These are phyloP conservation scores for Cystobasidium tubakii DNA, from an alignment of 768 basidiomycete genomes.

Conservation along the genomic window DNA sequence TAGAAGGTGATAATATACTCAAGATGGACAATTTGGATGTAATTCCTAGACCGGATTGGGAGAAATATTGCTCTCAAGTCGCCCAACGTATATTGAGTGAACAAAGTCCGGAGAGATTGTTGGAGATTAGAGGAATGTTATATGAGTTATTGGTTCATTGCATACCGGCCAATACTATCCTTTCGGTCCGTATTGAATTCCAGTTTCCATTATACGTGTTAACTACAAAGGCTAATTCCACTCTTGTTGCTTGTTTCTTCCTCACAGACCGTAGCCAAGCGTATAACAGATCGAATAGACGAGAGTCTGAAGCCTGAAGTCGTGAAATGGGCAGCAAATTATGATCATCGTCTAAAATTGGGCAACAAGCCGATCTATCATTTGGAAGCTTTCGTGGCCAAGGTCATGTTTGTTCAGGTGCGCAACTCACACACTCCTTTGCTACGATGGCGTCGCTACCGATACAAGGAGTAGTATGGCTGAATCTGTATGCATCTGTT, in stretches of 20 bases:
- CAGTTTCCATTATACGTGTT: no score
- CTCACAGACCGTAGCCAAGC: slow-evolving; percentile 77
- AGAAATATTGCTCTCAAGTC: slow-evolving; percentile 87
- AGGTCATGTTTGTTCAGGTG: slow-evolving; percentile 66
- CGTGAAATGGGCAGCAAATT: slow-evolving; percentile 92
- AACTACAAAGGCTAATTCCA: no score
- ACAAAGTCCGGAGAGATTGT: slow-evolving; percentile 78
- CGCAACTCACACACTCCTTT: no score
- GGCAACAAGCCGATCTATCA: slow-evolving; percentile 93
- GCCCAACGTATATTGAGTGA: slow-evolving; percentile 83
- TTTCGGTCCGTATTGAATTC: slow-evolving; percentile 87
- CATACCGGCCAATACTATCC: slow-evolving; percentile 82
- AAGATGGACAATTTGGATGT: slow-evolving; percentile 41
- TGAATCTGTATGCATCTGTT: neutral
- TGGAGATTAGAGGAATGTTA: slow-evolving; percentile 85
- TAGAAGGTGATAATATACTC: slow-evolving; percentile 22
- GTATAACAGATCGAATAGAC: slow-evolving; percentile 78
- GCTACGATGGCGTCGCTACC: no score
- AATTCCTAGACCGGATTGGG: slow-evolving; percentile 91
- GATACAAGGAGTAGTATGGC: no score
- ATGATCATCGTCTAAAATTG: slow-evolving; percentile 91
- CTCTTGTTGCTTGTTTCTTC: neutral
- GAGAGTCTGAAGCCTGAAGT: slow-evolving; percentile 84
- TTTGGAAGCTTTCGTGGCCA: slow-evolving; percentile 93
- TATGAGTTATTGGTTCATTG: slow-evolving; percentile 96